Evolutionary conservation across 306 rosid genomes (phyloP).

Genomic region (Sophora flavescens): DNA sequence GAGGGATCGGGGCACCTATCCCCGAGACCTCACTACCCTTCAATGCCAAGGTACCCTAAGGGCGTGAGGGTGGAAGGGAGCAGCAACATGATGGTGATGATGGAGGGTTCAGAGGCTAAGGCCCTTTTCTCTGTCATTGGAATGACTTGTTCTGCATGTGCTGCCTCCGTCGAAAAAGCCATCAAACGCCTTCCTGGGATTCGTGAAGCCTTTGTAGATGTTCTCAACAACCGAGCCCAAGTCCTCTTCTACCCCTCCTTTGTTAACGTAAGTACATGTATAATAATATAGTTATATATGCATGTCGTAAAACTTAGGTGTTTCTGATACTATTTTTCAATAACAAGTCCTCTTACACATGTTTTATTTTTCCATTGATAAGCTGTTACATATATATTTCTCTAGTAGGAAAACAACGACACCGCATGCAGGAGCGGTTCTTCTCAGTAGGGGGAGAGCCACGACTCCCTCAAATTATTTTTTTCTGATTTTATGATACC

Average conservation of each 20-base stretch:
- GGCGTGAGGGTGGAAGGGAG: constrained; percentile 42
- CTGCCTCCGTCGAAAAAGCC: constrained; percentile 71
- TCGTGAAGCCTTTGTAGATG: constrained; percentile 67
- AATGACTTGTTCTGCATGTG: constrained; percentile 79
- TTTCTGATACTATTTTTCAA: too few species aligned
- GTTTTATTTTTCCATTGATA: too few species aligned
- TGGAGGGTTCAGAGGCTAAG: constrained; percentile 33
- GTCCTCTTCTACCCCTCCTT: constrained; percentile 63
- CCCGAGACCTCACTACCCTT: constrained; percentile 67
- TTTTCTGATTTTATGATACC: too few species aligned
- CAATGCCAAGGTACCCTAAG: constrained; percentile 69
- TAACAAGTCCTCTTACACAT: too few species aligned
- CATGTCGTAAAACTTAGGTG: too few species aligned
- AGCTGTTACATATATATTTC: too few species aligned
- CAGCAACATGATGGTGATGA: neutral
- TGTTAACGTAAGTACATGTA: constrained; percentile 56
- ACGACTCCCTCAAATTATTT: too few species aligned
- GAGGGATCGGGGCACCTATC: constrained; percentile 30
- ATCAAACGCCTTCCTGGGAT: constrained; percentile 79
- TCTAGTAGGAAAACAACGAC: too few species aligned
- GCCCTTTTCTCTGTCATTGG: constrained; percentile 68
- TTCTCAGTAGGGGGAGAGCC: too few species aligned
- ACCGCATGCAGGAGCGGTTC: too few species aligned
- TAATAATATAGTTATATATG: too few species aligned
- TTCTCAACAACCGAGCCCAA: constrained; percentile 69